Conservation (phyloP, 2,329 filamentous ascomycete genomes). For the Aspergillus fijiensis region DNA sequence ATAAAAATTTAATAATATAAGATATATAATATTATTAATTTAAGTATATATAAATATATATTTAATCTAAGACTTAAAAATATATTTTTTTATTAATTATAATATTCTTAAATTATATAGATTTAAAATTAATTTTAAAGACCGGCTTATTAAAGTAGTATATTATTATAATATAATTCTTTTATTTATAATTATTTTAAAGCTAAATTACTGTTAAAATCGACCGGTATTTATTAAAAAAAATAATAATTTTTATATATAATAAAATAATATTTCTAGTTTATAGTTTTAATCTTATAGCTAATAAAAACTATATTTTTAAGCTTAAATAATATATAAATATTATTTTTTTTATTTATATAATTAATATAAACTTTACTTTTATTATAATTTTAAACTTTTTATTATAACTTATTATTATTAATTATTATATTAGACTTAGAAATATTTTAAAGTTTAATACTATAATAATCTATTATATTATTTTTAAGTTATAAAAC, state of each 20-base stretch:
- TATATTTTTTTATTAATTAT: no score
- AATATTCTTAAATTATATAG: no score
- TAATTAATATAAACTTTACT: neutral
- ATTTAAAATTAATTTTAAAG: no score
- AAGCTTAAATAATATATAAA: neutral
- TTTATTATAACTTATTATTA: neutral
- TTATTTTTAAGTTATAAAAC: neutral
- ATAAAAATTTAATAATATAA: neutral
- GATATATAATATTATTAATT: neutral
- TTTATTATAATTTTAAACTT: no score
- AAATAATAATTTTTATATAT: neutral
- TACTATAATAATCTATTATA: neutral
- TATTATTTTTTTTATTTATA: no score
- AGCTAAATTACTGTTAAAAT: no score
- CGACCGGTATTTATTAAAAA: no score
- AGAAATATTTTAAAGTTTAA: neutral
- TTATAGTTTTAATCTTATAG: fast-evolving
- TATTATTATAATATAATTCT: no score
- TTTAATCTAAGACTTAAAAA: neutral
- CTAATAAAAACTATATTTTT: neutral
- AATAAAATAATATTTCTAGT: neutral
- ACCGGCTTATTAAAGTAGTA: no score
- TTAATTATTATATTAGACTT: neutral
- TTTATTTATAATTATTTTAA: no score
- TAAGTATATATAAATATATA: neutral